Conservation (phyloP, 257 asterid genomes). For the Ilex asprella region DNA sequence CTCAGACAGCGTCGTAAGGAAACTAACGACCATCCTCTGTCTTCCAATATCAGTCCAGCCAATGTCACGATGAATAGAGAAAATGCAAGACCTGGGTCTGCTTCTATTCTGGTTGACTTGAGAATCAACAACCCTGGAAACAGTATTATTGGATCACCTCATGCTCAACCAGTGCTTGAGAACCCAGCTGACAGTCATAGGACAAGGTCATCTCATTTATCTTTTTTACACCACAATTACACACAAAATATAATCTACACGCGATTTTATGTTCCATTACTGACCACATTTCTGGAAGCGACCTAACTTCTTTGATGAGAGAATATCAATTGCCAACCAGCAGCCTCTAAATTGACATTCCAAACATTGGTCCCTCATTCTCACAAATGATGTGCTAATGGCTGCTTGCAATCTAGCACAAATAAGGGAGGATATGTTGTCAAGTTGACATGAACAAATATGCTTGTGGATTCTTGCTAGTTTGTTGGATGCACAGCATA, state of each 20-base stretch:
- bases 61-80: conserved; percentile 35
- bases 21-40: conserved; percentile 31
- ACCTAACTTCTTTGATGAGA: conserved; percentile 19
- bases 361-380: conserved; percentile 28
- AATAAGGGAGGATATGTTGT: conserved; percentile 44
- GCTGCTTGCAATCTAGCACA: conserved; percentile 53
- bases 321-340: conserved; percentile 35
- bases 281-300: conserved; percentile 25
- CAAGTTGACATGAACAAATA: conserved; percentile 42
- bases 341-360: conserved; percentile 40
- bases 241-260: conserved; percentile 42
- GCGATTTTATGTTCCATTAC: conserved; percentile 27
- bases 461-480: conserved; percentile 43
- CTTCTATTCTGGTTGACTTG: conserved; percentile 29
- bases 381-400: conserved; percentile 52
- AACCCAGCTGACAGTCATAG: conserved; percentile 42
- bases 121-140: conserved; percentile 34
- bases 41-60: conserved; percentile 34
- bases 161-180: conserved; percentile 35
- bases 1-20: conserved; percentile 67
- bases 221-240: conserved; percentile 40
- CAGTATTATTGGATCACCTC: conserved; percentile 50
- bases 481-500: conserved; percentile 53
- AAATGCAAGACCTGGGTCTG: conserved; percentile 34
- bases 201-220: conserved; percentile 42